These are phyloP conservation scores for Trypanosoma mega DNA, from an alignment of 208 protist genomes.

Conservation along the genomic window DNA sequence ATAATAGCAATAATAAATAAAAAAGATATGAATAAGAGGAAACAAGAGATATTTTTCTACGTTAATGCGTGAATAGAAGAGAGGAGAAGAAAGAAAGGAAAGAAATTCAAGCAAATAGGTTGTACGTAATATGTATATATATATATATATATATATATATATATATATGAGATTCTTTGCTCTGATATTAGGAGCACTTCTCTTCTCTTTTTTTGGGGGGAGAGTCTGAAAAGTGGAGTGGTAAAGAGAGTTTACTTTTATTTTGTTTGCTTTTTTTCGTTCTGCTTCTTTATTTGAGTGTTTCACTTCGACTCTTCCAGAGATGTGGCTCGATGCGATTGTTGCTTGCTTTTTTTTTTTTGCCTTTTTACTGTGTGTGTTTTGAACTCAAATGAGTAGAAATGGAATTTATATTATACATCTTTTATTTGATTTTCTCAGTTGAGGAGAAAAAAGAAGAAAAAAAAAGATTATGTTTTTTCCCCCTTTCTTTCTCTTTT, in stretches of 20 bases:
- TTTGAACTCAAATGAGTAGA: no score
- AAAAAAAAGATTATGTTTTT: background rate
- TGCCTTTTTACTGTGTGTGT: background rate
- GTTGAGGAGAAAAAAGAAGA: no score
- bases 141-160: conserved; percentile 7
- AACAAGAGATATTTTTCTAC: no score
- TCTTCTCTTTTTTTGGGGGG: background rate
- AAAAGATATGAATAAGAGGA: no score
- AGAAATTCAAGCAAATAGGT: no score
- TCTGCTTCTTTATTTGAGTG: background rate
- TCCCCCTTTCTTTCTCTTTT: background rate
- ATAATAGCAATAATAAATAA: no score
- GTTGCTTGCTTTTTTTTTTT: conserved; percentile 1
- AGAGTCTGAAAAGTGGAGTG: background rate
- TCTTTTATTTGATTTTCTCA: no score
- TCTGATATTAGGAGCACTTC: background rate
- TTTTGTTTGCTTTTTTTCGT: background rate
- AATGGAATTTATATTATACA: no score
- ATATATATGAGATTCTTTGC: background rate
- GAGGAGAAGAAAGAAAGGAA: no score
- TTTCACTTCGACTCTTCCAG: background rate
- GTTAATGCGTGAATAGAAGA: no score
- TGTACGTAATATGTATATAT: conserved; percentile 3
- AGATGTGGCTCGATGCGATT: background rate
- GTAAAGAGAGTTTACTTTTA: background rate